Conservation (phyloP, 768 basidiomycete species). For the Boletus pseudo-olivaceus region DNA sequence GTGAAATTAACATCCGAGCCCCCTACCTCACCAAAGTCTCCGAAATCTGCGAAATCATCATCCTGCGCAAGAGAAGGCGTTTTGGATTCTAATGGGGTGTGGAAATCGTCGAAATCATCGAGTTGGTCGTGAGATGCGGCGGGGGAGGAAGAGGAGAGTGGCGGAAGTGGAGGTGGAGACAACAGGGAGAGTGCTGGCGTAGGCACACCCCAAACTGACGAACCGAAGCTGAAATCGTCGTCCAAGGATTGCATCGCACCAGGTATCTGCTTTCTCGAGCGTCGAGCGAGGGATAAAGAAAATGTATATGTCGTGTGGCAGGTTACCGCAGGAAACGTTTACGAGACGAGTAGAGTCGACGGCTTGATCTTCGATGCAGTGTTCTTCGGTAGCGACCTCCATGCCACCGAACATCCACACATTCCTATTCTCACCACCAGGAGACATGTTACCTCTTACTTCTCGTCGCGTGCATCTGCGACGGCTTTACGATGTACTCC, state of each 20-base stretch:
- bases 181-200: conserved; percentile 33
- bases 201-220: conserved; percentile 68
- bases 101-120: conserved; percentile 53
- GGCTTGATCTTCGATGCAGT: neutral
- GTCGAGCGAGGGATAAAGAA: neutral
- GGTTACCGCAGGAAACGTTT: neutral
- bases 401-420: conserved; percentile 33
- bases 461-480: conserved; percentile 70
- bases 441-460: conserved; percentile 45
- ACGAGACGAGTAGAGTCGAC: neutral
- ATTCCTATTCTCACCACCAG: conserved; percentile 64
- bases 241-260: conserved; percentile 45
- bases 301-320: conserved; percentile 12
- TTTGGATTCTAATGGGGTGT: conserved; percentile 46
- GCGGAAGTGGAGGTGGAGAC: conserved; percentile 21
- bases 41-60: conserved; percentile 86
- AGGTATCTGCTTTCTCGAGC: neutral
- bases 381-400: neutral
- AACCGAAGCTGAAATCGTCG: conserved; percentile 68
- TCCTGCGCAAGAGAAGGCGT: conserved; percentile 42
- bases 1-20: conserved; percentile 38
- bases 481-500: conserved; percentile 70
- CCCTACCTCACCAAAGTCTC: conserved; percentile 74
- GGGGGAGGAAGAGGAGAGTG: conserved; percentile 27
- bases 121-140: conserved; percentile 34